Base-by-base conservation (phyloP, 805 yeast genomes). In the Trichomonascus vanleenenianus region DNA sequence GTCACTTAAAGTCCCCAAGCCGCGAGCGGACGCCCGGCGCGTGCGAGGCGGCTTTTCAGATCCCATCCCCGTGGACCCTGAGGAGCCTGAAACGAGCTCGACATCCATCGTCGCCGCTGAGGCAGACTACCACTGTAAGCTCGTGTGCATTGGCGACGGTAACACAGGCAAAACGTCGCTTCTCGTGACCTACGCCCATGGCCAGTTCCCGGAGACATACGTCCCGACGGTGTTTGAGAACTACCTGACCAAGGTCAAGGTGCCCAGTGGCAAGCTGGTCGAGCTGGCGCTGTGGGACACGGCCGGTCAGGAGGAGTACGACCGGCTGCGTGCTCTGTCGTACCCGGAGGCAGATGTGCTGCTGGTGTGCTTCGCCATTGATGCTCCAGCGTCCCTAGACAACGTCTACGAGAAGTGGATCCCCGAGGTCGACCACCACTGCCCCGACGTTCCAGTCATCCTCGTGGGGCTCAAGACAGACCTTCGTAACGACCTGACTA, bases 121-220 rank as follows among this genome's bases (percentile, higher is more conserved):
- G 31, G 27, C 73, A 1, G 70, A 71, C 43, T 58, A 62, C 34
- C 68, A 65, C 40, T 55, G 72, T 38, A 84, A 84, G 58, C 66
- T 85, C 4, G 94, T 86, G 10, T 83, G 83, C 22, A 93, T 87
- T 8, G 95, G 96, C 6, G 96, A 86, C 62, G 88, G 91, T 56
- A 89, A 86, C 14, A 82, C 93, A 60, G 96, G 96, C n/a, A 86
- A 86, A 61, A 87, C 95, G 0, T 83, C 89, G 56, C 62, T 86
- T 54, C 58, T 85, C 47, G 66, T 71, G 27, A 65, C 85, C 15
- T 87, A 81, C 59, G 74, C 85, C 3, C 78, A 80, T 56, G 82
- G 83, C 18, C 67, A 71, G 54, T 84, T 83, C 59, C 93, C 94
- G 1, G 75, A 74, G 38, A 71, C 73, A 7, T 83, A 87, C 58